These are phyloP conservation scores for Nannizziopsis arthrosporioides DNA, from an alignment of 2,329 filamentous ascomycete species.

Conservation along the genomic window DNA sequence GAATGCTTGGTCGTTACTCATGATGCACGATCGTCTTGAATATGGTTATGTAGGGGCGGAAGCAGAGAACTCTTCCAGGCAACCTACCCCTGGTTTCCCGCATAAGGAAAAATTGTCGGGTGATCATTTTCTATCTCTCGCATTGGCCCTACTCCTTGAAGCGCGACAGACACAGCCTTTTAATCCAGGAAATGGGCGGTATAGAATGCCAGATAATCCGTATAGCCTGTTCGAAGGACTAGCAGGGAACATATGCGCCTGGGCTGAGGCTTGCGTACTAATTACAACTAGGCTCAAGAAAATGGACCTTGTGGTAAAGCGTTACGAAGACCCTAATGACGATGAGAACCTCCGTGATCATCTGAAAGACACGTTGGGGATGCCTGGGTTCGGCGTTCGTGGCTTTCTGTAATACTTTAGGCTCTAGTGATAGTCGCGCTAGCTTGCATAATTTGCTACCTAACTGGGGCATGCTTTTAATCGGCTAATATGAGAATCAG, in stretches of 20 bases:
- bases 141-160: slow-evolving; percentile 29
- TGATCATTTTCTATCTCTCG: slow-evolving; percentile 31
- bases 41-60: slow-evolving; percentile 20
- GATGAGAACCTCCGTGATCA: neutral
- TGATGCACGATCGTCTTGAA: slow-evolving; percentile 29
- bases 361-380: slow-evolving; percentile 8
- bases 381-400: slow-evolving; percentile 8
- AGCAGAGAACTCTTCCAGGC: slow-evolving; percentile 19
- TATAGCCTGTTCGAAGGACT: slow-evolving; percentile 33
- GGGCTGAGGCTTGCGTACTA: slow-evolving; percentile 31
- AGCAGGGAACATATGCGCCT: slow-evolving; percentile 31
- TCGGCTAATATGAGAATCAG: no score
- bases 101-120: slow-evolving; percentile 18
- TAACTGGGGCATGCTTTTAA: no score
- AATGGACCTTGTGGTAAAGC: slow-evolving; percentile 18
- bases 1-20: slow-evolving; percentile 31
- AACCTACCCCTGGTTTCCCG: slow-evolving; percentile 11
- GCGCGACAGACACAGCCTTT: slow-evolving; percentile 29
- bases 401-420: slow-evolving; percentile 9
- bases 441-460: no score
- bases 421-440: no score
- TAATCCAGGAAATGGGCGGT: slow-evolving; percentile 21
- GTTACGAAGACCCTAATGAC: neutral
- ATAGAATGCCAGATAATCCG: slow-evolving; percentile 32
- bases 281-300: slow-evolving; percentile 27